Percentiles rank a stretch among this genome's conserved stretches.
Conservation (phyloP, 2,329 filamentous ascomycete genomes). For the Rosellinia necatrix region DNA sequence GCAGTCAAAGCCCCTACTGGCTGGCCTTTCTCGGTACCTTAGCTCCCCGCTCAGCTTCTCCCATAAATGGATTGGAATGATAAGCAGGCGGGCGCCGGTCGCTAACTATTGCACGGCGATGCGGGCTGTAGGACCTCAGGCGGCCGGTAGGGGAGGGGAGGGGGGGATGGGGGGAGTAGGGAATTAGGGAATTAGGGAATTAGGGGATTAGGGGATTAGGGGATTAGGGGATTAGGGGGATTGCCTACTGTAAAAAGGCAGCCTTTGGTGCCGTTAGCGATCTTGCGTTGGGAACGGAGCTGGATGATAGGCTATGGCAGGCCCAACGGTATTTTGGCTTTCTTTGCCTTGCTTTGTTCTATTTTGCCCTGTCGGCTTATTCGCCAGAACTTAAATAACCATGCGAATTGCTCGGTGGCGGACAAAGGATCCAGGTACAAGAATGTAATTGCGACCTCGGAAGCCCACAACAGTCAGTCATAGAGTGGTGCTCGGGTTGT, state of each 20-base stretch:
- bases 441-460: slow-evolving; percentile 17
- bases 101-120: slow-evolving; percentile 21
- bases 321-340: neutral
- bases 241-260: neutral
- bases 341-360: neutral
- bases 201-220: too few relatives aligned
- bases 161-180: too few relatives aligned
- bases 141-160: too few relatives aligned
- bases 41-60: slow-evolving; percentile 21
- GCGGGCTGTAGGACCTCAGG: too few relatives aligned
- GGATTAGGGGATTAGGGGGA: too few relatives aligned
- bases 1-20: slow-evolving; percentile 14
- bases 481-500: neutral
- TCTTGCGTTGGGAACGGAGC: too few relatives aligned
- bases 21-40: slow-evolving; percentile 1
- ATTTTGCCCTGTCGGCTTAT: neutral
- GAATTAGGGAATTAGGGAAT: too few relatives aligned
- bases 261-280: neutral
- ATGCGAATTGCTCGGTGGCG: neutral
- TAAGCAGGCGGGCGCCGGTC: slow-evolving; percentile 8
- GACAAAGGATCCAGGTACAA: slow-evolving; percentile 2
- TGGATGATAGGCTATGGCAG: neutral
- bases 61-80: slow-evolving; percentile 6
- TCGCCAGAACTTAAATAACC: slow-evolving; percentile 1
- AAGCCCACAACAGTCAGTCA: neutral